phyloP scores from a whole-genome alignment of 345 rosid species.

The Psidium friedrichsthalianum region DNA sequence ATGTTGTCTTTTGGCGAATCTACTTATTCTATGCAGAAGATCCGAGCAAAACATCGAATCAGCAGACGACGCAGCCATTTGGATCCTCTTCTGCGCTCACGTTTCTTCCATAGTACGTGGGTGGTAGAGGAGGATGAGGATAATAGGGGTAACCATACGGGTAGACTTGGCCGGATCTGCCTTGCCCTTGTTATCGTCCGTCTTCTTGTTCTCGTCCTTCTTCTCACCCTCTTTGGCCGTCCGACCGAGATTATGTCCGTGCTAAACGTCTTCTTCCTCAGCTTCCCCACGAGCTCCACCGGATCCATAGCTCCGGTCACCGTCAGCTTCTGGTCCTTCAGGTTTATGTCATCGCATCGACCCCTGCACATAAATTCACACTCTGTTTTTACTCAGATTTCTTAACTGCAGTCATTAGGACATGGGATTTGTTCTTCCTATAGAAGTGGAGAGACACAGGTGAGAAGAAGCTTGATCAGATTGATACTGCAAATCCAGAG shows the following conservation, averaged over 20 bases:
- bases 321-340: slow-evolving; percentile 11
- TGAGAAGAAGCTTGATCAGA: background rate
- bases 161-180: background rate
- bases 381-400: background rate
- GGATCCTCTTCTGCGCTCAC: background rate
- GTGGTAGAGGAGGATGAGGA: background rate
- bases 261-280: slow-evolving; percentile 3
- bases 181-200: background rate
- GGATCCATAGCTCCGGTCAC: slow-evolving; percentile 5
- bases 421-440: background rate
- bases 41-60: background rate
- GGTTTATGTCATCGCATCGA: slow-evolving; percentile 1
- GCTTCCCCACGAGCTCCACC: slow-evolving; percentile 1
- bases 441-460: background rate
- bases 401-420: background rate
- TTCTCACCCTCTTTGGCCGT: background rate
- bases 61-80: background rate
- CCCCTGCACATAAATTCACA: background rate
- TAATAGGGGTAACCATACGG: background rate
- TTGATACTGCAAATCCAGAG: slow-evolving; percentile 17
- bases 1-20: background rate
- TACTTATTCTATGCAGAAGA: background rate
- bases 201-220: background rate
- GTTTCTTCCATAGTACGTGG: background rate
- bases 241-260: slow-evolving; percentile 1